Conservation (phyloP, 148 eudicot genomes). For the Rhododendron kiyosumense region DNA sequence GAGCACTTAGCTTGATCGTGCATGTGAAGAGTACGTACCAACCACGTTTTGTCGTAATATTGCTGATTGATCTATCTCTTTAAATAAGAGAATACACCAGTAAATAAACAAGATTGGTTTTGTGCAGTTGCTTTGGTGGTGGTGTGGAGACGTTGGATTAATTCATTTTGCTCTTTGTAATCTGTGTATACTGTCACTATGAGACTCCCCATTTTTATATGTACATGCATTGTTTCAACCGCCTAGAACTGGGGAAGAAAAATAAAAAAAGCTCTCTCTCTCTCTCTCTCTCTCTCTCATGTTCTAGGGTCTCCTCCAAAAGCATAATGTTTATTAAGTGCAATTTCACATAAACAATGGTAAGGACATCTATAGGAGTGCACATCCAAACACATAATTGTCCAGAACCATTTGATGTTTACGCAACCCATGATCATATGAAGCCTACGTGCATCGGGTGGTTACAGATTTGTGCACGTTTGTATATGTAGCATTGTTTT, state of each 20-base stretch:
- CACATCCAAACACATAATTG: neutral
- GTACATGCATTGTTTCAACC: neutral
- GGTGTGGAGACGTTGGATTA: neutral
- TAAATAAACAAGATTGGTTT: neutral
- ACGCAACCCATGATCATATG: neutral
- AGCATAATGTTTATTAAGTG: neutral
- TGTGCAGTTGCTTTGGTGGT: neutral
- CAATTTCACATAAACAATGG: neutral
- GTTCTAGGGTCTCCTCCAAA: neutral
- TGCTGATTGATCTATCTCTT: neutral
- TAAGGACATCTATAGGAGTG: too few species aligned
- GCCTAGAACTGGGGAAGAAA: neutral
- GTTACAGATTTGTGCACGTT: neutral
- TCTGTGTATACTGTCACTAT: slow-evolving; percentile 4
- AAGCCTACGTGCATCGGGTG: too few species aligned
- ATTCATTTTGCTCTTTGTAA: slow-evolving; percentile 12
- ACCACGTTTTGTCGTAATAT: neutral
- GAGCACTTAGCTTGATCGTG: slow-evolving; percentile 1
- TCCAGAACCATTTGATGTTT: too few species aligned
- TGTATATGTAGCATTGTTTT: too few species aligned
- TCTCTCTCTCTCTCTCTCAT: neutral
- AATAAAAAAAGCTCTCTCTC: neutral
- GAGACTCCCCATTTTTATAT: slow-evolving; percentile 2
- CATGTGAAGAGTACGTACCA: neutral
- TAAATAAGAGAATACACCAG: neutral